Evolutionary conservation across 2,329 filamentous ascomycete species (phyloP).

Genomic region (Colletotrichum neosansevieriae): DNA sequence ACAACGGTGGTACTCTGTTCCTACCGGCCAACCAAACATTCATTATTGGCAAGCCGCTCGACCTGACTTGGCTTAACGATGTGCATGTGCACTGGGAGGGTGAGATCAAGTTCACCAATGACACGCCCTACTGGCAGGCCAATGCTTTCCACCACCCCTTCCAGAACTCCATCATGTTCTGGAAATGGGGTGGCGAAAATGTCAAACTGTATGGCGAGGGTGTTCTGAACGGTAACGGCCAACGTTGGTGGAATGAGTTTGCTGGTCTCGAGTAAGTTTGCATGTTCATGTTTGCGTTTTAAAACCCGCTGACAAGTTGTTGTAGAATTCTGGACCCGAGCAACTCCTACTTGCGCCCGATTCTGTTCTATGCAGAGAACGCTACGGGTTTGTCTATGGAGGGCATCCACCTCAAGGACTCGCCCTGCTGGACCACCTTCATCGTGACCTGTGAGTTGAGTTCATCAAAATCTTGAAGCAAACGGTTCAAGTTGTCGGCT

Average conservation of each 20-base stretch:
- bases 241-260: conserved; percentile 72
- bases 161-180: conserved; percentile 76
- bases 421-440: conserved; percentile 73
- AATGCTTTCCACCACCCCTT: conserved; percentile 72
- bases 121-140: conserved; percentile 76
- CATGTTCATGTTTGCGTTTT: background rate
- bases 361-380: conserved; percentile 71
- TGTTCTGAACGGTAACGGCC: conserved; percentile 71
- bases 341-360: conserved; percentile 68
- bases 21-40: conserved; percentile 67
- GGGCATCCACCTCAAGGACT: conserved; percentile 70
- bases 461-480: background rate
- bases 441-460: conserved; percentile 62
- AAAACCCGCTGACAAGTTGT: background rate
- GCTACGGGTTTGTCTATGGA: conserved; percentile 68
- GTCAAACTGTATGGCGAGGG: conserved; percentile 71
- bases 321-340: conserved; percentile 58
- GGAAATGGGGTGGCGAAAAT: conserved; percentile 74
- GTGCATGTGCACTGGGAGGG: conserved; percentile 66
- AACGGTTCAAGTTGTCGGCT: background rate
- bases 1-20: conserved; percentile 70
- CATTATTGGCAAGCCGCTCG: conserved; percentile 71
- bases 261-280: conserved; percentile 49
- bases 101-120: conserved; percentile 65
- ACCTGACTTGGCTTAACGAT: conserved; percentile 71